Percentiles rank a stretch among this genome's conserved stretches.
phyloP scores from a whole-genome alignment of 1,284 basidiomycete species.

The Ganoderma lingzhi region DNA sequence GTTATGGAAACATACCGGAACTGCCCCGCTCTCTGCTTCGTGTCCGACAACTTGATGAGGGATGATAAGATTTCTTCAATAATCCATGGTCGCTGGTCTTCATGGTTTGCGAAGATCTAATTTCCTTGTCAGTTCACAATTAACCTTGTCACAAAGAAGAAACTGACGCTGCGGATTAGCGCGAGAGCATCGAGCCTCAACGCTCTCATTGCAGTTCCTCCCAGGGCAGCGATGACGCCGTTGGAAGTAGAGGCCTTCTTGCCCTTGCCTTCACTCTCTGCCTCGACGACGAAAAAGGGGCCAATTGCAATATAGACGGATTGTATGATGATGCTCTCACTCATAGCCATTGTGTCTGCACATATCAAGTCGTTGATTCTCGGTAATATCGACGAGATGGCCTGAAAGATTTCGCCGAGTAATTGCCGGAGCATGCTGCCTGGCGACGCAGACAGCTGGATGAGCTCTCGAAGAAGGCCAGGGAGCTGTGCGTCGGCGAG shows the following conservation, averaged over 20 bases:
- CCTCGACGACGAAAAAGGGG: slow-evolving; percentile 89
- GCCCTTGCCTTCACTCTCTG: slow-evolving; percentile 58
- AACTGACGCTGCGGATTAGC: slow-evolving; percentile 84
- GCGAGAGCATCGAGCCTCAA: slow-evolving; percentile 84
- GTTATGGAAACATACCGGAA: slow-evolving; percentile 67
- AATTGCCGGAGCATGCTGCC: slow-evolving; percentile 56
- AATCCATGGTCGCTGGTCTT: slow-evolving; percentile 93
- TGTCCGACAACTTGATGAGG: slow-evolving; percentile 89
- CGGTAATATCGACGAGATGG: slow-evolving; percentile 70
- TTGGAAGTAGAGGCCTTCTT: slow-evolving; percentile 54
- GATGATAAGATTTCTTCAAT: slow-evolving; percentile 94
- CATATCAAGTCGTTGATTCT: slow-evolving; percentile 74
- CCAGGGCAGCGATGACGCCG: slow-evolving; percentile 66
- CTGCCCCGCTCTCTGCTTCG: slow-evolving; percentile 86
- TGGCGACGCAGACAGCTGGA: slow-evolving; percentile 49
- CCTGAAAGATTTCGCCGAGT: slow-evolving; percentile 73
- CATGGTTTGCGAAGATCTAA: slow-evolving; percentile 91
- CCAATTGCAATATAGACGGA: slow-evolving; percentile 92
- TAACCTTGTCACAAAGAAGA: slow-evolving; percentile 55
- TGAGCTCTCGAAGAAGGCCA: slow-evolving; percentile 58
- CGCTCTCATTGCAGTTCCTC: slow-evolving; percentile 80
- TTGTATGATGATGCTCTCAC: slow-evolving; percentile 88
- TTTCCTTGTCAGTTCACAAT: slow-evolving; percentile 90
- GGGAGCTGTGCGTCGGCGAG: slow-evolving; percentile 44
- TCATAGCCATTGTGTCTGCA: slow-evolving; percentile 78